Base-by-base conservation (phyloP, 148 eudicot species). In the Pharnaceum exiguum region DNA sequence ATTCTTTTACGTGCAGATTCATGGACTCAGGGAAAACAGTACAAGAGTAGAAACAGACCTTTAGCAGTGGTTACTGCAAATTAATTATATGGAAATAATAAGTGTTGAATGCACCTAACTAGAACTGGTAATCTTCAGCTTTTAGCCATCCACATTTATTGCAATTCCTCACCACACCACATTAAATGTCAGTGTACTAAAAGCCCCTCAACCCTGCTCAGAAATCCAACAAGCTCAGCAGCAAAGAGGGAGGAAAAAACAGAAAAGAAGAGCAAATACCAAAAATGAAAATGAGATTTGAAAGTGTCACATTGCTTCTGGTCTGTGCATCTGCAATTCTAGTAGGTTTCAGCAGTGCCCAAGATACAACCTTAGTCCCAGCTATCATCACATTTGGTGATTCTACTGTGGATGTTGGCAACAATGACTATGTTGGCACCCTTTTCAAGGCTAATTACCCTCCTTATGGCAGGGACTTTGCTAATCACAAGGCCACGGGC, bases 331-430 rank as follows among this genome's bases (percentile, higher is more conserved):
- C 29, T 24, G 56, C n/a, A n/a, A n/a, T 38, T 18, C 8, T 56
- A 19, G 48, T 72, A 7, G 62, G 46, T 53, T 50, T 58, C n/a
- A 35, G 60, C 22, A 71, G 71, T 63, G 84, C 77, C 37, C 94
- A 91, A 40, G 71, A 63, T 33, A 35, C 69, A 1, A 37, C 84
- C 6, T 74, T 93, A 51, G 87, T 94, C 8, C 95, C 99, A 4
- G 96, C 85, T 6, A 71, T 94, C n/a, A 71, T 83, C 47, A 72
- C 89, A 18, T 94, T 94, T 45, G 99, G 99, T 0, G 99, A 94
- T 51, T 94, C 99, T 0, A 53, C 77, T 0, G 96, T 89, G 0
- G 99, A 94, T 78, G 85, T 86, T 1, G 99, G 99, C 2, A 94
- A 94, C 35, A 94, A 94, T 75, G 87, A 94, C 74, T 83, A 89